Evolutionary conservation across 2,329 filamentous ascomycete species (phyloP).

Genomic region (Fusarium keratoplasticum): DNA sequence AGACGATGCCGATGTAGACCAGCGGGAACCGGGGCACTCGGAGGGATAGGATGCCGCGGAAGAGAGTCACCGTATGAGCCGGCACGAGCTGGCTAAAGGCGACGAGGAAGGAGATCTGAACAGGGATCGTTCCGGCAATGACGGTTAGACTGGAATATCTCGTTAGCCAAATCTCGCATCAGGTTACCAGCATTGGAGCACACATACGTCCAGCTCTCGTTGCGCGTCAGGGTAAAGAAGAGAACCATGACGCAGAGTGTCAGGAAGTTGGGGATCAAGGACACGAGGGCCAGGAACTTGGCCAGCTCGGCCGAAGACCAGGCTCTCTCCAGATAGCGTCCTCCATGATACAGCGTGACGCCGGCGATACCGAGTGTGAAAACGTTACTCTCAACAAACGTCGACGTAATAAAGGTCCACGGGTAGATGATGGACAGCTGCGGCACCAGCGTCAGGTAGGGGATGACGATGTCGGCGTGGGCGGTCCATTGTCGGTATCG

Average conservation of each 20-base stretch:
- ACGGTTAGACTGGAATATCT: slow-evolving; percentile 72
- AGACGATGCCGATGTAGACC: slow-evolving; percentile 79
- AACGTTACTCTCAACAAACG: slow-evolving; percentile 92
- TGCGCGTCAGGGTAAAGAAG: slow-evolving; percentile 77
- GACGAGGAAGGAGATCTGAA: slow-evolving; percentile 94
- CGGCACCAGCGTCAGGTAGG: slow-evolving; percentile 89
- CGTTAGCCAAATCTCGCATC: slow-evolving; percentile 8
- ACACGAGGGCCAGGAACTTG: slow-evolving; percentile 84
- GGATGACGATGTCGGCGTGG: slow-evolving; percentile 76
- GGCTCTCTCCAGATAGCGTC: slow-evolving; percentile 93
- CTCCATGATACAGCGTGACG: slow-evolving; percentile 88
- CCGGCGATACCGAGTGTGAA: slow-evolving; percentile 84
- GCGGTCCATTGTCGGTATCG: slow-evolving; percentile 76
- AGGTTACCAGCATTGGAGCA: background rate
- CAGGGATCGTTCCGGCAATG: slow-evolving; percentile 87
- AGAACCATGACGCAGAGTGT: slow-evolving; percentile 79
- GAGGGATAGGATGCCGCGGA: slow-evolving; percentile 88
- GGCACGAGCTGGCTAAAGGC: slow-evolving; percentile 98
- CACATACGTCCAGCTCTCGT: slow-evolving; percentile 76
- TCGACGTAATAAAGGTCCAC: slow-evolving; percentile 90
- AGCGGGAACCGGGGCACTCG: slow-evolving; percentile 81
- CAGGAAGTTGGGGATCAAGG: slow-evolving; percentile 83
- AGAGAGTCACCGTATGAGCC: slow-evolving; percentile 95
- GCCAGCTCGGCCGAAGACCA: slow-evolving; percentile 94
- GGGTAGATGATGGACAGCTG: slow-evolving; percentile 87